Conservation (phyloP, 2,329 filamentous ascomycete species). For the Colletotrichum neosansevieriae region DNA sequence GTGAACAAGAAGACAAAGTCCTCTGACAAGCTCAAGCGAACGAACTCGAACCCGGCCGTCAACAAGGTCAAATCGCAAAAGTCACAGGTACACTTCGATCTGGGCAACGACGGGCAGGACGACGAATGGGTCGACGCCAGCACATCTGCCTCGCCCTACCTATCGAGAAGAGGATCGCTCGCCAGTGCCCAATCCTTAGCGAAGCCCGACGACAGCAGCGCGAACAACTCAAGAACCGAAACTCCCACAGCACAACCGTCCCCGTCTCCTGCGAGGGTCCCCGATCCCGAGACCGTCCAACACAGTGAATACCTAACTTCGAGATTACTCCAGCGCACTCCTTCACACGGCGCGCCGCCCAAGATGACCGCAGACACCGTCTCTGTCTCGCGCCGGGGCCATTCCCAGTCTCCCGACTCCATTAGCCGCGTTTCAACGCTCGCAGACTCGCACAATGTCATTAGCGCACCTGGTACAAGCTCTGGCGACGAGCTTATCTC, state of each 20-base stretch:
- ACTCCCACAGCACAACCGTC: constrained; percentile 38
- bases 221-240: constrained; percentile 44
- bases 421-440: constrained; percentile 55
- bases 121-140: constrained; percentile 78
- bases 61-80: constrained; percentile 58
- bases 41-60: constrained; percentile 63
- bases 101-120: constrained; percentile 65
- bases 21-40: constrained; percentile 64
- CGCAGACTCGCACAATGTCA: constrained; percentile 50
- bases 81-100: constrained; percentile 72
- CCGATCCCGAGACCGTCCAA: constrained; percentile 57
- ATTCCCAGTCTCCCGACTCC: constrained; percentile 50
- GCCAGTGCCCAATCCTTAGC: constrained; percentile 60
- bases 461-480: constrained; percentile 41
- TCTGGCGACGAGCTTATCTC: constrained; percentile 60
- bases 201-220: constrained; percentile 50
- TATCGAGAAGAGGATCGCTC: constrained; percentile 56
- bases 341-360: constrained; percentile 71
- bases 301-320: constrained; percentile 77
- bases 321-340: constrained; percentile 72
- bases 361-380: constrained; percentile 73
- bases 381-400: constrained; percentile 54
- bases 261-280: constrained; percentile 44
- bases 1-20: constrained; percentile 65
- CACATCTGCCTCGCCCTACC: constrained; percentile 70